Percentiles rank a stretch among this genome's conserved stretches.
phyloP scores from a whole-genome alignment of 257 asterid genomes.

The Penstemon davidsonii region DNA sequence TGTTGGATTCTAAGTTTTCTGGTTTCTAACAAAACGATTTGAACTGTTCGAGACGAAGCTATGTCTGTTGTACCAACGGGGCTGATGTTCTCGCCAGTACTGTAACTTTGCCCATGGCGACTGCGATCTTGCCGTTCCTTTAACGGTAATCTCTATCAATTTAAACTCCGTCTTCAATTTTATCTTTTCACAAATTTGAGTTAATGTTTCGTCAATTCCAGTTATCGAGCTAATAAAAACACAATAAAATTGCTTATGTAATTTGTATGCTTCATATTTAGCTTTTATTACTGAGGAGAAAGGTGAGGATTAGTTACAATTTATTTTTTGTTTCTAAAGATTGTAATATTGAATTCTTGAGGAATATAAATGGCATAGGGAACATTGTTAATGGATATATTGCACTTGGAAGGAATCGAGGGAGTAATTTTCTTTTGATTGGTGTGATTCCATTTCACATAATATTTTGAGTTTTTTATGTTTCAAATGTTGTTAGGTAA shows the following conservation, averaged over 20 bases:
- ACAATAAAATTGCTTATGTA: too few relatives aligned
- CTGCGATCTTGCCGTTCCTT: conserved; percentile 83
- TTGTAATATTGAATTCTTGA: neutral
- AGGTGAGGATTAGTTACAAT: neutral
- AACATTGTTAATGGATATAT: neutral
- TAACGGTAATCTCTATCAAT: conserved; percentile 35
- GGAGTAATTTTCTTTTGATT: neutral
- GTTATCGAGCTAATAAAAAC: neutral
- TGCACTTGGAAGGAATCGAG: neutral
- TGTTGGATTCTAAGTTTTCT: too few relatives aligned
- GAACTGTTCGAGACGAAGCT: conserved; percentile 73
- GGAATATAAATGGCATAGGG: neutral
- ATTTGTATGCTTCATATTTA: neutral
- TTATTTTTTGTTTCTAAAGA: neutral
- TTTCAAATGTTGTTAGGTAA: neutral
- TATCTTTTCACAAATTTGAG: neutral
- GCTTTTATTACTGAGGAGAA: neutral
- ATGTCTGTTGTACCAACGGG: conserved; percentile 66
- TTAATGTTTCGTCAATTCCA: neutral
- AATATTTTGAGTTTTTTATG: neutral
- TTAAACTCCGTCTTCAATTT: neutral
- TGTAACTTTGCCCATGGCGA: conserved; percentile 90
- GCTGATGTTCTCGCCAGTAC: conserved; percentile 69
- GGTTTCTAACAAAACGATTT: too few relatives aligned
- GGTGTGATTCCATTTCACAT: neutral